A percentile compares a stretch with the other conserved stretches of the same genome.
These are phyloP conservation scores for Fagus crenata DNA, from an alignment of 306 rosid genomes.

Conservation along the genomic window DNA sequence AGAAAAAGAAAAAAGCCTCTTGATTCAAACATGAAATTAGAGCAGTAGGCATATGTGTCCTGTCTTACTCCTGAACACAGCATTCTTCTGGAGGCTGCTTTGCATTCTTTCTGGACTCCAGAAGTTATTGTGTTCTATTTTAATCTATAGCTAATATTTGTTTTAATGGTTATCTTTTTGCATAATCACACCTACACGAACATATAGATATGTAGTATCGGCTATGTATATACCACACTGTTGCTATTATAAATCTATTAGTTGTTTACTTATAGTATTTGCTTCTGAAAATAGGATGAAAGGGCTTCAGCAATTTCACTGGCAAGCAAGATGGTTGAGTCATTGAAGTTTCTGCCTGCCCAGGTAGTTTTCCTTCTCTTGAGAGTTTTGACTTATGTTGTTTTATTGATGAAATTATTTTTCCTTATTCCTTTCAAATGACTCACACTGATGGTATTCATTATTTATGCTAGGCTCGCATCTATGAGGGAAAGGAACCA, in stretches of 20 bases:
- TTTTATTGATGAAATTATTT: constrained; percentile 23
- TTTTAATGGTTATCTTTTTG: neutral
- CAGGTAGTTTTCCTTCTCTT: constrained; percentile 55
- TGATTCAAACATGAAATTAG: no score
- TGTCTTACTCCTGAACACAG: no score
- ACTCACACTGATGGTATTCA: constrained; percentile 39
- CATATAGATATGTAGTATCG: neutral
- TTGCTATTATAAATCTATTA: constrained; percentile 17
- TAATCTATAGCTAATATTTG: neutral
- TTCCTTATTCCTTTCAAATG: constrained; percentile 14
- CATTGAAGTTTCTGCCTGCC: constrained; percentile 76
- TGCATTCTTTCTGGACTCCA: neutral
- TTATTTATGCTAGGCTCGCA: constrained; percentile 65
- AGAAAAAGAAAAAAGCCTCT: no score
- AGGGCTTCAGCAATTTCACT: constrained; percentile 67
- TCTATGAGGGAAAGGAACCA: constrained; percentile 89
- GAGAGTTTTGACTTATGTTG: constrained; percentile 17
- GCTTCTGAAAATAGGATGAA: constrained; percentile 66
- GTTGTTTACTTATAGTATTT: constrained; percentile 32
- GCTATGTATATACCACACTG: neutral
- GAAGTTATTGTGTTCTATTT: neutral
- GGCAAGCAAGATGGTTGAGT: constrained; percentile 84
- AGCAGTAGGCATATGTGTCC: no score
- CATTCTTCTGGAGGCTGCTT: neutral
- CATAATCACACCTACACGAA: constrained; percentile 1